Percentiles rank a stretch among this genome's conserved stretches.
These are phyloP conservation scores for Lepiota venenata DNA, from an alignment of 768 basidiomycete genomes.

Conservation along the genomic window DNA sequence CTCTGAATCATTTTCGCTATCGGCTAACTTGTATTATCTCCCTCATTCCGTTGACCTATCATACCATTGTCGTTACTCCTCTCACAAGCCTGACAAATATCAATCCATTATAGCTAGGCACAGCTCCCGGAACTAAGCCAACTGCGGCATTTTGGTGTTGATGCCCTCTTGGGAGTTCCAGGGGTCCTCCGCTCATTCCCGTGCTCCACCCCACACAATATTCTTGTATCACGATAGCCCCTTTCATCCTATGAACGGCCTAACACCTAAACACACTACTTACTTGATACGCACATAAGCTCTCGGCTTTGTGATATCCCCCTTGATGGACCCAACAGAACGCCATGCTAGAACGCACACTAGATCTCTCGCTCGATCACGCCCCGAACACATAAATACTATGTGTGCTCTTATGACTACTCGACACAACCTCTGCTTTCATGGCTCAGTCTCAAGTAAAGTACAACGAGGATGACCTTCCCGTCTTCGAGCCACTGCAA, in stretches of 20 bases:
- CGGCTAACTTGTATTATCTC: background rate
- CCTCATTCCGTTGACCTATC: background rate
- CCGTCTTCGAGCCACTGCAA: conserved; percentile 42
- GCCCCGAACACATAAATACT: conserved; percentile 11
- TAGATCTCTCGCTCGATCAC: conserved; percentile 8
- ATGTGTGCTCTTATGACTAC: background rate
- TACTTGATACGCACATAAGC: conserved; percentile 4
- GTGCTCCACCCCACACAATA: background rate
- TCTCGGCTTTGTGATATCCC: conserved; percentile 9
- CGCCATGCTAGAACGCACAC: background rate
- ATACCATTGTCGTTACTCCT: too few species aligned
- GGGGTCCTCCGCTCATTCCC: conserved; percentile 2
- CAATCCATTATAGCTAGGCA: too few species aligned
- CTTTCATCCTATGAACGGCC: conserved; percentile 9
- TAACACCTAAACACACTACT: conserved; percentile 5
- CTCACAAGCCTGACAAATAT: too few species aligned
- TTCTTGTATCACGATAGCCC: conserved; percentile 4
- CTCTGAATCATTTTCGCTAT: background rate
- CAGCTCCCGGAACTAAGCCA: too few species aligned
- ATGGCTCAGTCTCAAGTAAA: conserved; percentile 15
- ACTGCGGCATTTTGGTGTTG: background rate
- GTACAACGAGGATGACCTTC: conserved; percentile 38
- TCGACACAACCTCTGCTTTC: background rate
- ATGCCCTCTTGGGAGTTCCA: background rate
- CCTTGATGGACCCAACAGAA: conserved; percentile 3